phyloP scores from a whole-genome alignment of 768 basidiomycete species.

The Lyophyllum semitale region DNA sequence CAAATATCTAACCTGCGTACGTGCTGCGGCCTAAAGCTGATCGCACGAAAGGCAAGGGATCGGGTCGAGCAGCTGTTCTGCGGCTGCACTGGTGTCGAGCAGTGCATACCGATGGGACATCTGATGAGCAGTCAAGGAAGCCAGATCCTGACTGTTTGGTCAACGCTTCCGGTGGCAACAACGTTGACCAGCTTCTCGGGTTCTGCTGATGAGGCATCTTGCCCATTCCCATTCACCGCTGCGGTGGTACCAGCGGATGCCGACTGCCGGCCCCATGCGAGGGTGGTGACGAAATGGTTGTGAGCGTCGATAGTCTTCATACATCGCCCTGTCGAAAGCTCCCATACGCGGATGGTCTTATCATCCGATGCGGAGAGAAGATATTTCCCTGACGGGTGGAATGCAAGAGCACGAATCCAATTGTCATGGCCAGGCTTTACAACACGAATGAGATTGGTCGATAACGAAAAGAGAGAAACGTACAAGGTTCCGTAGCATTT shows the following conservation, averaged over 20 bases:
- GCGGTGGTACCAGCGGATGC: slow-evolving; percentile 40
- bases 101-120: slow-evolving; percentile 5
- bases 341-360: slow-evolving; percentile 91
- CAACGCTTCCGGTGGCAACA: slow-evolving; percentile 68
- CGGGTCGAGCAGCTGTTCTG: background rate
- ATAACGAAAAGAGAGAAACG: slow-evolving; percentile 21
- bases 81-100: background rate
- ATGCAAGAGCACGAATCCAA: slow-evolving; percentile 86
- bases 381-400: slow-evolving; percentile 89
- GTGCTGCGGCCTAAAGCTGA: slow-evolving; percentile 3
- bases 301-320: slow-evolving; percentile 88
- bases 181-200: slow-evolving; percentile 68
- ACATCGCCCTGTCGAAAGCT: slow-evolving; percentile 81
- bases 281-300: slow-evolving; percentile 77
- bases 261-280: slow-evolving; percentile 75
- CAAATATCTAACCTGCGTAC: slow-evolving; percentile 5
- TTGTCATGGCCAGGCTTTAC: slow-evolving; percentile 78
- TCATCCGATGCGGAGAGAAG: slow-evolving; percentile 92
- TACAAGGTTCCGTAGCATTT: slow-evolving; percentile 77
- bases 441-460: slow-evolving; percentile 7
- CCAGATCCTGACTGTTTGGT: slow-evolving; percentile 70
- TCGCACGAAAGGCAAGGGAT: slow-evolving; percentile 1
- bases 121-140: slow-evolving; percentile 41
- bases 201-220: slow-evolving; percentile 30
- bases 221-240: slow-evolving; percentile 30